Evolutionary conservation across 306 rosid genomes (phyloP).

Genomic region (Corylus avellana): DNA sequence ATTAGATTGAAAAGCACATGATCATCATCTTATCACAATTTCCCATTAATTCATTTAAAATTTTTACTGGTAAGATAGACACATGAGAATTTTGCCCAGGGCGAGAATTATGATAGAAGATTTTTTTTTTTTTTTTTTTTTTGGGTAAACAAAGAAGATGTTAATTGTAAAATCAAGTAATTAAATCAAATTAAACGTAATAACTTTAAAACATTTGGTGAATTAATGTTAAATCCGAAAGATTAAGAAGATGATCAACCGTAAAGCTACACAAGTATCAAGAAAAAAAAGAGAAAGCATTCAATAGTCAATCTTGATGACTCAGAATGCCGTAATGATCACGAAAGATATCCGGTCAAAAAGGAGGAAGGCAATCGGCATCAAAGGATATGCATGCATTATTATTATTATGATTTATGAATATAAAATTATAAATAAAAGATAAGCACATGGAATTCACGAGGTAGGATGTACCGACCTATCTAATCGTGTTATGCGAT

Average conservation of each 20-base stretch:
- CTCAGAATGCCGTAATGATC: constrained; percentile 16
- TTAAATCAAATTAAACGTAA: too few relatives aligned
- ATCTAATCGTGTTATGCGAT: constrained; percentile 19
- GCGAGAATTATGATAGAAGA: too few relatives aligned
- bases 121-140: too few relatives aligned
- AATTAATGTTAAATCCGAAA: background rate
- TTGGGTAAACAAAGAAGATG: too few relatives aligned
- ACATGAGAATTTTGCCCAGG: too few relatives aligned
- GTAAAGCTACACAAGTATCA: constrained; percentile 5
- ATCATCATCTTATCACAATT: too few relatives aligned
- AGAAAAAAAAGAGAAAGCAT: background rate
- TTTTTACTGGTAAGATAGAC: too few relatives aligned
- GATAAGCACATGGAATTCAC: constrained; percentile 33
- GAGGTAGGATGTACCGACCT: constrained; percentile 17
- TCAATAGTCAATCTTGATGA: constrained; percentile 26
- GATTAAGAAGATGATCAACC: background rate
- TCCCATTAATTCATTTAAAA: too few relatives aligned
- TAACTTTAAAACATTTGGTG: background rate
- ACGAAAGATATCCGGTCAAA: constrained; percentile 39
- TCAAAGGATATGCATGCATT: background rate
- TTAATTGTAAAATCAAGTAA: too few relatives aligned
- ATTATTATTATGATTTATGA: background rate
- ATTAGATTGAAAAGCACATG: too few relatives aligned
- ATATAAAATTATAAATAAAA: too few relatives aligned
- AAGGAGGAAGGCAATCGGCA: constrained; percentile 24